Evolutionary conservation across 2,329 filamentous ascomycete genomes (phyloP), one percentile per base, ranked within the genome.

Genomic region (Trichophyton schoenleinii): DNA sequence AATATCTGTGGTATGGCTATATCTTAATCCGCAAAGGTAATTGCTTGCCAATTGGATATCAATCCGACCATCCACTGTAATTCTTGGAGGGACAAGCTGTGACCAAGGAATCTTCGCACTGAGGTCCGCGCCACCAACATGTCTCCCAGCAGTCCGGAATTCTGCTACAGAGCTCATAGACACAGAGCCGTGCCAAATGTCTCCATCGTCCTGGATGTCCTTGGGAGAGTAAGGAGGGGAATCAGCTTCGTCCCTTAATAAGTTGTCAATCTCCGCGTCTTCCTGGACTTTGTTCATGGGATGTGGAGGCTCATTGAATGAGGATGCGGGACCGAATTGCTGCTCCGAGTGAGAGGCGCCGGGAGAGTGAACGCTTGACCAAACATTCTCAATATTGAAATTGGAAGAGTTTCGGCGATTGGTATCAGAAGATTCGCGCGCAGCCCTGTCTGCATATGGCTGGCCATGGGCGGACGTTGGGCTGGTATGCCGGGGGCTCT

Each of bases 381-480:
- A 94, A 28, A 96, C 89, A 64, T 88, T 88, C 68, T 89, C 86
- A 70, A 96, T 89, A 69, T 95, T 88, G 68, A 95, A 95, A 68
- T 85, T 81, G 8, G 80, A 74, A 0, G 83, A 82, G 3, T 79
- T 75, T 66, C 74, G 68, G 61, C 81, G 78, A 57, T 80, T 74
- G 41, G 81, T 77, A 44, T 64, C 61, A 79, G 75, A 9, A 28
- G 71, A 67, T 58, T 38, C 31, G 20, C 55, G 31, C 11, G 66
- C 69, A 53, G 71, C 69, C 4, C 64, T 59, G 34, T 73, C 71
- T 15, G 64, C 63, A 38, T 67, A 58, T 28, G 36, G 57, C 34
- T 42, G 46, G 0, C 53, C 52, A 15, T 48, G 57, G 8, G 57
- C 20, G 1, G 57, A 18, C 11, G 38, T 36, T 31, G 60, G 60